Conservation (phyloP, 2,329 filamentous ascomycete genomes). For the Ceratocystis cubensis region DNA sequence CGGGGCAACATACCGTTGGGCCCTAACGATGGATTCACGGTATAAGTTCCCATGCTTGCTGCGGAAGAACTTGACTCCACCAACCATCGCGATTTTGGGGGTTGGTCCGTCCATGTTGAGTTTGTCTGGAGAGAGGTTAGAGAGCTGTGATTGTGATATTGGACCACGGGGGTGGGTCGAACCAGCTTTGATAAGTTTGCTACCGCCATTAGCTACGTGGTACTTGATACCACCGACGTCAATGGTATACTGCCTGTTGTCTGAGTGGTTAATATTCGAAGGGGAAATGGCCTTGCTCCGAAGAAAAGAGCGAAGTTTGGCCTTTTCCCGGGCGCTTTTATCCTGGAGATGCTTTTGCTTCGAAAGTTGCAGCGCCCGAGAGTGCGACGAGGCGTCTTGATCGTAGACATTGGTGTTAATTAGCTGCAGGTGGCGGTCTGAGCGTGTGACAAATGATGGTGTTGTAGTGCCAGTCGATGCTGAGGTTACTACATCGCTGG, state of each 20-base stretch:
- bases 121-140: conserved; percentile 36
- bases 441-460: conserved; percentile 53
- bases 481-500: conserved; percentile 22
- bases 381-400: not conserved
- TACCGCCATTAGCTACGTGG: conserved; percentile 60
- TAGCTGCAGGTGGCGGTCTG: conserved; percentile 65
- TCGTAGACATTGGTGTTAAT: conserved; percentile 57
- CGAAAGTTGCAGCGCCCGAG: conserved; percentile 28
- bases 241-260: conserved; percentile 17
- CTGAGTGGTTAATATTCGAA: conserved; percentile 10
- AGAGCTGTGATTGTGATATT: conserved; percentile 25
- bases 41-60: conserved; percentile 83
- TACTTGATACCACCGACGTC: conserved; percentile 60
- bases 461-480: conserved; percentile 26
- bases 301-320: conserved; percentile 14
- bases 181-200: conserved; percentile 63
- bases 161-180: conserved; percentile 37
- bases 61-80: conserved; percentile 69
- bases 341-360: conserved; percentile 12
- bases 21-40: conserved; percentile 60
- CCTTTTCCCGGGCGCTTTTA: conserved; percentile 10
- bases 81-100: conserved; percentile 59
- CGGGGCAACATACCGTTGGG: conserved; percentile 53
- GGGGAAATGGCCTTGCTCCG: conserved; percentile 9
- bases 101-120: conserved; percentile 40